These are phyloP conservation scores for Pleoardoris graminearum DNA, from an alignment of 2,329 filamentous ascomycete species.

Conservation along the genomic window DNA sequence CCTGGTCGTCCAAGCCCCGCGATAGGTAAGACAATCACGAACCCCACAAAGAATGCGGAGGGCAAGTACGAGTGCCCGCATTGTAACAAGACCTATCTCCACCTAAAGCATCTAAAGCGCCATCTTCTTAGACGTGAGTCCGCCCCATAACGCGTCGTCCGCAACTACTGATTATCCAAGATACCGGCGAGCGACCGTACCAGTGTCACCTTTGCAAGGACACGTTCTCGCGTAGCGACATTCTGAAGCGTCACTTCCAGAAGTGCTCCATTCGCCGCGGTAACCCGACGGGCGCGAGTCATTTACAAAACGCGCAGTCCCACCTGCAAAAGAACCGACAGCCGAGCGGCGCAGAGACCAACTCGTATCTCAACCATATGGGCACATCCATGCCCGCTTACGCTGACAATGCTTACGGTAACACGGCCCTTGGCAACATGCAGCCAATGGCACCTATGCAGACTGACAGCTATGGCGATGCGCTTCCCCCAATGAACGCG, in stretches of 20 bases:
- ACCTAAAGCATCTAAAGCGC: constrained; percentile 96
- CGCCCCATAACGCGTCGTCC: constrained; percentile 3
- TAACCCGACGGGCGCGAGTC: constrained; percentile 91
- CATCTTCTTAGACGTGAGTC: constrained; percentile 93
- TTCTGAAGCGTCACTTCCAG: constrained; percentile 97
- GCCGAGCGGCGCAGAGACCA: constrained; percentile 39
- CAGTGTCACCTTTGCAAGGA: constrained; percentile 98
- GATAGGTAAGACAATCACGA: constrained; percentile 78
- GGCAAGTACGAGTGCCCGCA: constrained; percentile 98
- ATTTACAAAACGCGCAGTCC: constrained; percentile 89
- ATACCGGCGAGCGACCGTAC: constrained; percentile 97
- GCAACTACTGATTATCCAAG: constrained; percentile 53
- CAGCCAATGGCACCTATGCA: constrained; percentile 39
- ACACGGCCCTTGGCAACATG: constrained; percentile 33
- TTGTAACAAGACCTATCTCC: constrained; percentile 97
- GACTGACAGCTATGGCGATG: constrained; percentile 42
- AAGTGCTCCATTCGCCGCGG: constrained; percentile 97
- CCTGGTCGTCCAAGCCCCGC: constrained; percentile 81
- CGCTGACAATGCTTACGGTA: constrained; percentile 36
- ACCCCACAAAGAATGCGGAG: constrained; percentile 92
- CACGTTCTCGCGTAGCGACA: constrained; percentile 96
- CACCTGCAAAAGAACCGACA: constrained; percentile 72
- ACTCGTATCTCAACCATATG: constrained; percentile 43
- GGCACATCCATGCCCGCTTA: constrained; percentile 42
- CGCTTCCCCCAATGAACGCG: constrained; percentile 44